A percentile compares a stretch with the other conserved stretches of the same genome.
These are phyloP conservation scores for Yueomyces sinensis DNA, from an alignment of 805 yeast genomes.

Conservation along the genomic window DNA sequence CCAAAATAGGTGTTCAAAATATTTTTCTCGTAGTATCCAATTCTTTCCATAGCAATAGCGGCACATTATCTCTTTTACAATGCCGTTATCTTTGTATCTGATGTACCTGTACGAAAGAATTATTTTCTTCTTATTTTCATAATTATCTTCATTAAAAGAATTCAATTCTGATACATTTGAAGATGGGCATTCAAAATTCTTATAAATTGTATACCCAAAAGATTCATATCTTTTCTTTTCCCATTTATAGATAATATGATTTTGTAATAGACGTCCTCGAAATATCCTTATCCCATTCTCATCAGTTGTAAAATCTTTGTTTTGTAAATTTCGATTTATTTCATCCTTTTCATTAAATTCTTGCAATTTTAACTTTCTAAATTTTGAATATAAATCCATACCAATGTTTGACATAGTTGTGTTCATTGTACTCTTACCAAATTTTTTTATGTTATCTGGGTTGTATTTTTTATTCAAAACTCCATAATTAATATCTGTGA, in stretches of 20 bases:
- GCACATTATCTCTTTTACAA: conserved; percentile 8
- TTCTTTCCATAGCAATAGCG: conserved; percentile 13
- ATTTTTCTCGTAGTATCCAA: conserved; percentile 7
- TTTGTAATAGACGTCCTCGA: conserved; percentile 11
- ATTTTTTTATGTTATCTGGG: too few relatives aligned
- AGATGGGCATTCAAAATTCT: conserved; percentile 10
- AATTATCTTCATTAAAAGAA: conserved; percentile 1
- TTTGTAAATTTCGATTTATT: too few relatives aligned
- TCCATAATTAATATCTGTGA: too few relatives aligned
- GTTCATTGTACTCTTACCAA: too few relatives aligned
- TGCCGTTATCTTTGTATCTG: not conserved
- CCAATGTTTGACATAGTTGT: too few relatives aligned
- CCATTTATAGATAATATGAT: conserved; percentile 9
- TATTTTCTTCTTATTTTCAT: not conserved
- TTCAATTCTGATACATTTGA: too few relatives aligned
- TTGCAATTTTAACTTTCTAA: too few relatives aligned
- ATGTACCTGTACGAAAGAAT: not conserved
- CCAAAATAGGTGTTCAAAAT: conserved; percentile 10
- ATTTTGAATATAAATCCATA: too few relatives aligned
- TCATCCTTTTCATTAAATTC: too few relatives aligned
- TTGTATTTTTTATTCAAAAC: too few relatives aligned
- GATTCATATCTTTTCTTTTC: conserved; percentile 5
- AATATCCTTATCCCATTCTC: not conserved
- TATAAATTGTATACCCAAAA: conserved; percentile 6
- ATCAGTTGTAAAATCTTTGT: too few relatives aligned